Conservation (phyloP, 192 early-diverging fungal genomes). For the Glomus cerebriforme region DNA sequence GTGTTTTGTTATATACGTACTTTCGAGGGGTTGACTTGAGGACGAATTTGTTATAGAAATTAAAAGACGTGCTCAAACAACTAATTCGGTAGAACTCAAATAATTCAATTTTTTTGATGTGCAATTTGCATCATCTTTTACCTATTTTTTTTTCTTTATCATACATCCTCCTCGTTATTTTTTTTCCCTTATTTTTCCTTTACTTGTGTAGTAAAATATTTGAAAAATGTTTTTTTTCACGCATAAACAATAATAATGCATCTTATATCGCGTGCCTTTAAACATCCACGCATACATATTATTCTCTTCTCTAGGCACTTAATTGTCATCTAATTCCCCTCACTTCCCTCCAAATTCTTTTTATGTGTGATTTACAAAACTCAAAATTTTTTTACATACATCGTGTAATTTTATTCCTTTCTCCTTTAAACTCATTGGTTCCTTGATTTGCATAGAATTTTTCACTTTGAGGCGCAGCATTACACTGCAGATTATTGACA, state of each 20-base stretch:
- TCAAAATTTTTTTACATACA: neutral
- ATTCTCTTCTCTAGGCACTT: neutral
- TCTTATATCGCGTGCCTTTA: neutral
- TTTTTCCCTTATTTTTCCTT: neutral
- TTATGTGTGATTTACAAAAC: neutral
- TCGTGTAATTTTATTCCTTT: neutral
- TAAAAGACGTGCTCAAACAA: no score
- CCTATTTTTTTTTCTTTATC: neutral
- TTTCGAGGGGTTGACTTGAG: no score
- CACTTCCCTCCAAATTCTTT: neutral
- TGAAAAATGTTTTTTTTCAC: no score
- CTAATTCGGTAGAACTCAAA: no score
- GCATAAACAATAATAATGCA: neutral
- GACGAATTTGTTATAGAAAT: no score
- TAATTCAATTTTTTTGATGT: no score
- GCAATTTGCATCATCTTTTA: neutral
- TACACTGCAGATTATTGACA: conserved; percentile 19
- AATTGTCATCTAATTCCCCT: neutral
- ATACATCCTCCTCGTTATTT: neutral
- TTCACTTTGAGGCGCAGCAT: neutral
- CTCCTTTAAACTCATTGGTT: neutral
- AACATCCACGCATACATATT: conserved; percentile 3
- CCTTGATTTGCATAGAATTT: neutral
- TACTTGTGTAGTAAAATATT: no score
- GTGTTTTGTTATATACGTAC: no score